Conservation (phyloP, 345 rosid genomes). For the Trapa bicornis region DNA sequence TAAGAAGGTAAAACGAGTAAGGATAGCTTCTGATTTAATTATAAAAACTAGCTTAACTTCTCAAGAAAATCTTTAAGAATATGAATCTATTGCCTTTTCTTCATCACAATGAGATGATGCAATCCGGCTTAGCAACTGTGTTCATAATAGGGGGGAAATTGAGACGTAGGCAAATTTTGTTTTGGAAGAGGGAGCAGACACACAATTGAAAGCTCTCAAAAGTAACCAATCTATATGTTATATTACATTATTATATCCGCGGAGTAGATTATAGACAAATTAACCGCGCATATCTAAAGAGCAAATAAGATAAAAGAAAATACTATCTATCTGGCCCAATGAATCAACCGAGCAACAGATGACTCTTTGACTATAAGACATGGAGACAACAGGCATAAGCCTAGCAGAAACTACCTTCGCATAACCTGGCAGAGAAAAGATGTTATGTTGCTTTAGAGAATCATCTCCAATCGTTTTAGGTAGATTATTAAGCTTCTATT, state of each 20-base stretch:
- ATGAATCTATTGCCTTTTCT: neutral
- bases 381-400: neutral
- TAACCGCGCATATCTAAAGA: neutral
- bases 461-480: neutral
- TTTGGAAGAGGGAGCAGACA: neutral
- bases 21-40: no score
- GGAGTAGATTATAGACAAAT: neutral
- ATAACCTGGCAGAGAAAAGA: constrained; percentile 47
- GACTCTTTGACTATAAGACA: neutral
- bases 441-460: constrained; percentile 4
- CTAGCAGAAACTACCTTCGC: constrained; percentile 50
- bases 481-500: no score
- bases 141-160: neutral
- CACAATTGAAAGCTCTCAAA: neutral
- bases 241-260: neutral
- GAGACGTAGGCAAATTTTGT: neutral
- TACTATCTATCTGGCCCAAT: no score
- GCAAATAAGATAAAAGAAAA: neutral
- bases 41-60: no score
- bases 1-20: neutral
- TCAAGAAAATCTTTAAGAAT: no score
- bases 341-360: no score
- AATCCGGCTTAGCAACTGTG: neutral
- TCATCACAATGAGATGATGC: neutral
- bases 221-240: neutral